These are phyloP conservation scores for Xanthoparmelia taractica DNA, from an alignment of 495 filamentous ascomycete genomes.

Conservation along the genomic window DNA sequence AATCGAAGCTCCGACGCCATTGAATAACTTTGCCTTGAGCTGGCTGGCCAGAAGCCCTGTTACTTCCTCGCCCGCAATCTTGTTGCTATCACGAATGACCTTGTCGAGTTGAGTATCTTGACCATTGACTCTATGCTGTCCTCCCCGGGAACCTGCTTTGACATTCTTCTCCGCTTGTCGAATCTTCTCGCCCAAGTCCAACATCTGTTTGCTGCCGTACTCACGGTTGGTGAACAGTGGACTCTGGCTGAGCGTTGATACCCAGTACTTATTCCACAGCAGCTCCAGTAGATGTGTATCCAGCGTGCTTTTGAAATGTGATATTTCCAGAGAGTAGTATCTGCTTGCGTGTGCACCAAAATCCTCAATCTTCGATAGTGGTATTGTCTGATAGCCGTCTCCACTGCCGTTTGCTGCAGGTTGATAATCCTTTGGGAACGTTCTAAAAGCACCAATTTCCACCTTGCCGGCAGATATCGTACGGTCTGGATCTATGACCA, in stretches of 20 bases:
- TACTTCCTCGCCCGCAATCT: conserved; percentile 78
- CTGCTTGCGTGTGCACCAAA: conserved; percentile 85
- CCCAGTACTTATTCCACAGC: conserved; percentile 99
- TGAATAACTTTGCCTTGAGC: conserved; percentile 81
- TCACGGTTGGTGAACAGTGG: conserved; percentile 90
- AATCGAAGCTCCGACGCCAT: conserved; percentile 42
- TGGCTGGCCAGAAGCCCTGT: conserved; percentile 74
- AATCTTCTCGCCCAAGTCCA: conserved; percentile 77
- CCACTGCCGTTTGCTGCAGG: conserved; percentile 42
- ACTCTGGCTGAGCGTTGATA: conserved; percentile 91
- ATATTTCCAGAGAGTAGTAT: conserved; percentile 87
- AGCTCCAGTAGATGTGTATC: conserved; percentile 77
- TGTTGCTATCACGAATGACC: conserved; percentile 67
- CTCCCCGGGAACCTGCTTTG: conserved; percentile 35
- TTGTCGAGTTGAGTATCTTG: conserved; percentile 68
- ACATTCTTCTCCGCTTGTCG: conserved; percentile 47
- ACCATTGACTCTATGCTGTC: conserved; percentile 14
- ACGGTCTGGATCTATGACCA: conserved; percentile 95
- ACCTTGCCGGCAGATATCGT: conserved; percentile 93
- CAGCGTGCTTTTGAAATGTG: conserved; percentile 86
- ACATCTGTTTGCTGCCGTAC: conserved; percentile 85
- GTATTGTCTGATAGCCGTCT: conserved; percentile 64
- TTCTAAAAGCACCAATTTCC: conserved; percentile 95
- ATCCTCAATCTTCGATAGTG: conserved; percentile 85
- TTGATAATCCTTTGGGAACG: conserved; percentile 72